Conservation (phyloP, 1,139 yeast species). For the Lodderomyces metapsilosis region DNA sequence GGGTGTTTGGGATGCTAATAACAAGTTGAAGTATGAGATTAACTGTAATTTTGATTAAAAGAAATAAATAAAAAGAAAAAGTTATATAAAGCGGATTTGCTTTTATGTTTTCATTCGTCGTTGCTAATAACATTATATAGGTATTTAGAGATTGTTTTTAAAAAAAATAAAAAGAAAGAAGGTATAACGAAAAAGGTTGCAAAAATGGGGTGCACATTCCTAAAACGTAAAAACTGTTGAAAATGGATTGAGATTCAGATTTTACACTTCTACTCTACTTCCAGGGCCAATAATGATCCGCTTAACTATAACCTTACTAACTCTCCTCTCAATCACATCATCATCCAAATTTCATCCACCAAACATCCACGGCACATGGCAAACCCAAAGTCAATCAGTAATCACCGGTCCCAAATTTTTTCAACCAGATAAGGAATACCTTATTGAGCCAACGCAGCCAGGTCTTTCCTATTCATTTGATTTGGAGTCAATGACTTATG, state of each 20-base stretch:
- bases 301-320: neutral
- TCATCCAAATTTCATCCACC: neutral
- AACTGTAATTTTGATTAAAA: slow-evolving; percentile 47
- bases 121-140: neutral
- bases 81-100: no score
- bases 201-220: neutral
- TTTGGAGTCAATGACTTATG: slow-evolving; percentile 25
- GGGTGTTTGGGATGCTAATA: slow-evolving; percentile 75
- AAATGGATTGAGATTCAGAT: neutral
- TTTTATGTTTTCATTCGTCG: neutral
- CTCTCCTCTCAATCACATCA: neutral
- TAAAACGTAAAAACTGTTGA: neutral
- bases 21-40: slow-evolving; percentile 58
- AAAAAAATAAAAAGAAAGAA: neutral
- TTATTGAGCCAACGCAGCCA: slow-evolving; percentile 29
- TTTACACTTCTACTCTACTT: no score
- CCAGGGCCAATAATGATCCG: neutral
- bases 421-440: slow-evolving; percentile 29
- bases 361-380: slow-evolving; percentile 28
- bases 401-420: slow-evolving; percentile 29
- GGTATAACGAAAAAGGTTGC: neutral
- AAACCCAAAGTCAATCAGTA: slow-evolving; percentile 25
- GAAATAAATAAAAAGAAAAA: neutral
- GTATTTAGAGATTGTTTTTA: slow-evolving; percentile 2
- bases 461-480: slow-evolving; percentile 32